These are phyloP conservation scores for Lichina pygmaea DNA, from an alignment of 495 filamentous ascomycete genomes.

Conservation along the genomic window DNA sequence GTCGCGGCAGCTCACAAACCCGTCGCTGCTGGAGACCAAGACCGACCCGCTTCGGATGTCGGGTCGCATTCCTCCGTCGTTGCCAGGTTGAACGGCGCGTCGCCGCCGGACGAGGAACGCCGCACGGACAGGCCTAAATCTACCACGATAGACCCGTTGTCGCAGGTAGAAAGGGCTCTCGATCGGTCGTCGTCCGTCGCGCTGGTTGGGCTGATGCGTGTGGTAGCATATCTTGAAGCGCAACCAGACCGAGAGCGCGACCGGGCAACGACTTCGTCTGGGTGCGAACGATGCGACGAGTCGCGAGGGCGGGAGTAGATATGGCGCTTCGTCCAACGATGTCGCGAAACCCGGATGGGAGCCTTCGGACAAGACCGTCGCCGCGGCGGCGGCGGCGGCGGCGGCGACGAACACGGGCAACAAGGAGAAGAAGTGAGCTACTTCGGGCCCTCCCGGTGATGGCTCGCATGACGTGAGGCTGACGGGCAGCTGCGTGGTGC, in stretches of 20 bases:
- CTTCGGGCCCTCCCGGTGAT: not conserved
- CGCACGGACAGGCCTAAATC: not conserved
- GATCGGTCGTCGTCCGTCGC: not conserved
- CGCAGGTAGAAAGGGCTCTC: conserved; percentile 18
- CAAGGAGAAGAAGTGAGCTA: conserved; percentile 42
- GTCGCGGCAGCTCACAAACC: not conserved
- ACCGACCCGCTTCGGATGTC: too few species aligned
- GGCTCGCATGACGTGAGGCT: not conserved
- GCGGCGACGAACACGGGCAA: not conserved
- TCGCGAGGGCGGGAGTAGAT: conserved; percentile 9
- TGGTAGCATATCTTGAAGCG: conserved; percentile 52
- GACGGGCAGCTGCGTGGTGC: conserved; percentile 1
- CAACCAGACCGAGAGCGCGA: conserved; percentile 48
- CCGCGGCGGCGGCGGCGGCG: not conserved
- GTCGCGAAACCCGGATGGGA: not conserved
- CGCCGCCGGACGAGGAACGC: too few species aligned
- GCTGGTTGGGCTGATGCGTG: not conserved
- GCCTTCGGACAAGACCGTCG: not conserved
- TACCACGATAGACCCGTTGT: conserved; percentile 26
- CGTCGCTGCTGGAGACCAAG: not conserved
- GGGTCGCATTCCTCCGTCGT: too few species aligned
- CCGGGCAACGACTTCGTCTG: conserved; percentile 37
- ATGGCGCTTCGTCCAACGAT: not conserved
- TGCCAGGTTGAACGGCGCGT: too few species aligned
- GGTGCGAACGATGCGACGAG: conserved; percentile 23